Evolutionary conservation across 768 basidiomycete genomes (phyloP), one percentile per base, ranked within the genome.

Genomic region (Coprinopsis cinerea): DNA sequence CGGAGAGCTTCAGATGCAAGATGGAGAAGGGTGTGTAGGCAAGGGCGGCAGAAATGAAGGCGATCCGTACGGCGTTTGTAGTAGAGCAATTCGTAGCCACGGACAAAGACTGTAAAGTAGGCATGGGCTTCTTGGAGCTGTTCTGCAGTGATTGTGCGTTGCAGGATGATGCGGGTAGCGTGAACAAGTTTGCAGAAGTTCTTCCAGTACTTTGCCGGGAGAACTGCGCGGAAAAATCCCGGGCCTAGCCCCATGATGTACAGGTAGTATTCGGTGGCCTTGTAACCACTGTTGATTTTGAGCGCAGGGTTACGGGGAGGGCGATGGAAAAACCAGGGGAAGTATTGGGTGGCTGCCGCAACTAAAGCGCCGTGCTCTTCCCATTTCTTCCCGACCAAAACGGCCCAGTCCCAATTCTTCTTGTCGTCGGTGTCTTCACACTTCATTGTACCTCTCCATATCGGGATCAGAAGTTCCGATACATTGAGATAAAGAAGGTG

Each of bases 381-480:
- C 73, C 72, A 75, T 3, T 51, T 40, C 1, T 59, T 47, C 28
- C 47, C 50, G 28, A 26, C 30, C 23, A 48, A 67, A 49, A 0
- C 60, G 65, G 59, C 63, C 67, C 68, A 73, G 17, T 56, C 55
- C 70, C 61, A 65, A 3, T 28, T 37, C 0, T 0, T 2, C 6
- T 49, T 55, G 4, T 40, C 13, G 28, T 63, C 57, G n/a, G 47
- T 5, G 0, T 55, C 20, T 36, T 71, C 69, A 13, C 53, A 60
- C 4, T 59, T 48, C 9, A 67, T 47, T 5, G 53, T 62, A 42
- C 61, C 63, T 56, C 65, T 55, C 73, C 68, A 56, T 49, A 71
- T 23, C 17, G 43, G 5, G 39, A 76, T 1, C 28, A 75, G 28
- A 15, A 76, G 59, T n/a, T 75, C 70, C 2, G 68, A 64, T 41